Conservation (phyloP, 164 flowering plant genomes). For the Liquidambar formosana region DNA sequence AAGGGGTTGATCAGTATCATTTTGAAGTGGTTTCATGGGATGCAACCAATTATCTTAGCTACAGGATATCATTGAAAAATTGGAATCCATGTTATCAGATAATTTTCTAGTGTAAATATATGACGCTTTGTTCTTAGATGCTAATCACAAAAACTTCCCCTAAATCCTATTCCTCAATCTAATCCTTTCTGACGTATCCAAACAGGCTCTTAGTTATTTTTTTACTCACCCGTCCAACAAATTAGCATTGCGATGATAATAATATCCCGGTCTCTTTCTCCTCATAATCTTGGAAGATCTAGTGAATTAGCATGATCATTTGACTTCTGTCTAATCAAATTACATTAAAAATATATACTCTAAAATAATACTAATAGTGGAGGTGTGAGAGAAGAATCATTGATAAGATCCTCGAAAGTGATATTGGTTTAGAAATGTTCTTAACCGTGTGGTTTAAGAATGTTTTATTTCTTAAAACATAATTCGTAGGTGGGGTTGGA, state of each 20-base stretch:
- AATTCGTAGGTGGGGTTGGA: not conserved
- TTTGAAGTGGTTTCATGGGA: too few relatives aligned
- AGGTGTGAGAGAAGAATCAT: slow-evolving; percentile 4
- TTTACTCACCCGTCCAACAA: too few relatives aligned
- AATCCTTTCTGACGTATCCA: too few relatives aligned
- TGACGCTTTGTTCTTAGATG: too few relatives aligned
- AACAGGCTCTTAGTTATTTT: too few relatives aligned
- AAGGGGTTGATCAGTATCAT: too few relatives aligned
- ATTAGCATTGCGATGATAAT: not conserved
- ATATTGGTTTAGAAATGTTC: not conserved
- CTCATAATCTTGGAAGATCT: slow-evolving; percentile 10
- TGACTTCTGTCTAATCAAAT: not conserved
- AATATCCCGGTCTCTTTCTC: not conserved
- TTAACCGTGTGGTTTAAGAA: not conserved
- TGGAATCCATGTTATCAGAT: too few relatives aligned
- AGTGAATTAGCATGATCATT: not conserved
- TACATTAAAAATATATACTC: not conserved
- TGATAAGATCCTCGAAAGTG: not conserved
- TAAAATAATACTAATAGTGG: not conserved
- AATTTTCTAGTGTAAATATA: too few relatives aligned
- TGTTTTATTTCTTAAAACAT: not conserved
- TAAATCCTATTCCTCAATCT: too few relatives aligned
- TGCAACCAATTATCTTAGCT: too few relatives aligned
- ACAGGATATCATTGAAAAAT: too few relatives aligned
- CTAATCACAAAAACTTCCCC: too few relatives aligned